Evolutionary conservation across 352 stramenopile genomes (phyloP).

Genomic region (Globisporangium rhizosaccharum): DNA sequence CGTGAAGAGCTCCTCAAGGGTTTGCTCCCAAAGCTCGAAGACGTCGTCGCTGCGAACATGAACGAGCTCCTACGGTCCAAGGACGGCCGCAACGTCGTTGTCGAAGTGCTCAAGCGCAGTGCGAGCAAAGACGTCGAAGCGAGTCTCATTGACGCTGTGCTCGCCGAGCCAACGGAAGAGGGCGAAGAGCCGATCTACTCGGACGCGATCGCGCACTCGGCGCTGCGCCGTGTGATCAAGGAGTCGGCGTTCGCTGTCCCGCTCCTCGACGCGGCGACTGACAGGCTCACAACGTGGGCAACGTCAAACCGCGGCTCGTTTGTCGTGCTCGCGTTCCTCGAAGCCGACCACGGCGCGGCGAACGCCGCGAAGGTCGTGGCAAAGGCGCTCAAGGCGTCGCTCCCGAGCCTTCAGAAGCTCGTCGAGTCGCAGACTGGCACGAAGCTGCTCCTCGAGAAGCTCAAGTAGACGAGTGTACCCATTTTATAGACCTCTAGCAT

Average conservation of each 20-base stretch:
- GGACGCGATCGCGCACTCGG: constrained; percentile 69
- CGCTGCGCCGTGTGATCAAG: constrained; percentile 73
- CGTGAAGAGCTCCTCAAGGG: constrained; percentile 74
- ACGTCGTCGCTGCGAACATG: constrained; percentile 62
- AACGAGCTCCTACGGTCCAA: constrained; percentile 71
- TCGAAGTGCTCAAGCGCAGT: constrained; percentile 73
- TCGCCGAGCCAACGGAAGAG: constrained; percentile 30
- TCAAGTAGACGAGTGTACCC: constrained; percentile 34
- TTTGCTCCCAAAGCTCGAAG: constrained; percentile 74
- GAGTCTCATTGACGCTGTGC: constrained; percentile 39
- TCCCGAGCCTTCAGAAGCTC: constrained; percentile 57
- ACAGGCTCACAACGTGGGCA: constrained; percentile 46
- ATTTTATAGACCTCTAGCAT: constrained; percentile 18
- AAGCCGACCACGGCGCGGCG: constrained; percentile 46
- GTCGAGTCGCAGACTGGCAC: constrained; percentile 58
- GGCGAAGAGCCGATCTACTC: constrained; percentile 53
- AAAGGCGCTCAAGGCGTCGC: constrained; percentile 56
- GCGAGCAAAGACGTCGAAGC: constrained; percentile 39
- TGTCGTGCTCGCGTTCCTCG: constrained; percentile 77
- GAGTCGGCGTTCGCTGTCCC: constrained; percentile 50
- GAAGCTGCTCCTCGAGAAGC: constrained; percentile 82
- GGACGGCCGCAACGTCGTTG: constrained; percentile 70
- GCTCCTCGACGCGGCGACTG: constrained; percentile 46
- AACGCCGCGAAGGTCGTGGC: constrained; percentile 46
- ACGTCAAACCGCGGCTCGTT: constrained; percentile 77